A percentile compares a stretch with the other conserved stretches of the same genome.
phyloP scores from a whole-genome alignment of 2,329 filamentous ascomycete species.

The Epichloe bromicola region DNA sequence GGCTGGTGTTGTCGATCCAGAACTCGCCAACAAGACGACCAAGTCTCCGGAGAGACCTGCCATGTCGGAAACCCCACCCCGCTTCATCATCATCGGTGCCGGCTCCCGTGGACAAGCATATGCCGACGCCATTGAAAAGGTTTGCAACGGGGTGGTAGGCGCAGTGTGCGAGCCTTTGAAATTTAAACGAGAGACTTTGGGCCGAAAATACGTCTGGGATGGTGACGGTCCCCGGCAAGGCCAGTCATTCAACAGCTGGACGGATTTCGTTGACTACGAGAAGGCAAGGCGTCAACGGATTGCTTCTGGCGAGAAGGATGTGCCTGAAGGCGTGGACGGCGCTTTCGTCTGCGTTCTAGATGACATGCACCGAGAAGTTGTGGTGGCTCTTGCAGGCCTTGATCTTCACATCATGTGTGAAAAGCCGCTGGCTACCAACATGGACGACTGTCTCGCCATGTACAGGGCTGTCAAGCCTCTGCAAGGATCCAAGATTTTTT shows the following conservation, averaged over 20 bases:
- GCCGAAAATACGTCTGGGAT: slow-evolving; percentile 61
- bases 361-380: slow-evolving; percentile 73
- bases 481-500: slow-evolving; percentile 47
- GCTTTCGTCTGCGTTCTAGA: slow-evolving; percentile 62
- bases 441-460: slow-evolving; percentile 68
- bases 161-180: slow-evolving; percentile 71
- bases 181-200: slow-evolving; percentile 64
- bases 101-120: slow-evolving; percentile 69
- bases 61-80: slow-evolving; percentile 39
- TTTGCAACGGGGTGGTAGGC: slow-evolving; percentile 54
- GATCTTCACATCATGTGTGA: slow-evolving; percentile 82
- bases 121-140: slow-evolving; percentile 51
- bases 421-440: slow-evolving; percentile 75
- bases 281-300: slow-evolving; percentile 41
- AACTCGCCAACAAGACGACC: slow-evolving; percentile 11
- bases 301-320: slow-evolving; percentile 31
- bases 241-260: slow-evolving; percentile 63
- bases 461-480: slow-evolving; percentile 40
- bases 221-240: slow-evolving; percentile 36
- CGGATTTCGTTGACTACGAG: slow-evolving; percentile 65
- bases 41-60: slow-evolving; percentile 27
- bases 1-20: slow-evolving; percentile 12
- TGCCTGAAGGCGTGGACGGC: slow-evolving; percentile 45
- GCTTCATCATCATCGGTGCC: slow-evolving; percentile 70
- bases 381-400: slow-evolving; percentile 58